Conservation (phyloP, 1,139 yeast genomes). For the Hemisphaericaspora subhashii region DNA sequence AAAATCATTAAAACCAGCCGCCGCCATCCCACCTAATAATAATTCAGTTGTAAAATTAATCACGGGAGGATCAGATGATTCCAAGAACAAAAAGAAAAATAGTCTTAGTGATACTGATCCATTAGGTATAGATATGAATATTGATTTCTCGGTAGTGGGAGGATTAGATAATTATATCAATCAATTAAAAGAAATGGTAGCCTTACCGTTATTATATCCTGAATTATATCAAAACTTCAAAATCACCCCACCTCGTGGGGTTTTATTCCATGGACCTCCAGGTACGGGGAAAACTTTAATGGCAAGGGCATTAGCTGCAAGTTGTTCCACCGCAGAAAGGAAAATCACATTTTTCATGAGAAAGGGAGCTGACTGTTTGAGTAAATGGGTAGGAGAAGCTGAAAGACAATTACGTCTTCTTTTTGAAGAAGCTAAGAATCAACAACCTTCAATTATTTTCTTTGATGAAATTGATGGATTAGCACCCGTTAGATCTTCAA, state of each 20-base stretch:
- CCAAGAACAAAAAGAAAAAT: conserved; percentile 51
- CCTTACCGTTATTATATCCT: conserved; percentile 88
- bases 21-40: conserved; percentile 24
- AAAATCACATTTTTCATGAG: conserved; percentile 97
- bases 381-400: conserved; percentile 99
- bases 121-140: conserved; percentile 87
- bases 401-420: conserved; percentile 87
- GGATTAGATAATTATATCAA: conserved; percentile 89
- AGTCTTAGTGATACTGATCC: conserved; percentile 93
- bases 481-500: conserved; percentile 96
- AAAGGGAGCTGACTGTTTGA: conserved; percentile 95
- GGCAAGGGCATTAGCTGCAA: conserved; percentile 97
- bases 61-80: conserved; percentile 37
- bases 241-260: conserved; percentile 97
- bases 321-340: conserved; percentile 77
- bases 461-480: conserved; percentile 98
- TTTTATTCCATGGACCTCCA: conserved; percentile 97
- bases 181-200: conserved; percentile 96
- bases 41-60: conserved; percentile 26
- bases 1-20: conserved; percentile 16
- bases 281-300: conserved; percentile 98
- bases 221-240: conserved; percentile 88
- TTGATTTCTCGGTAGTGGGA: conserved; percentile 88
- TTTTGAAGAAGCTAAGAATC: conserved; percentile 94
- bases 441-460: conserved; percentile 93